Conservation (phyloP, 2,329 filamentous ascomycete genomes). For the Neoscytalidium dimidiatum region DNA sequence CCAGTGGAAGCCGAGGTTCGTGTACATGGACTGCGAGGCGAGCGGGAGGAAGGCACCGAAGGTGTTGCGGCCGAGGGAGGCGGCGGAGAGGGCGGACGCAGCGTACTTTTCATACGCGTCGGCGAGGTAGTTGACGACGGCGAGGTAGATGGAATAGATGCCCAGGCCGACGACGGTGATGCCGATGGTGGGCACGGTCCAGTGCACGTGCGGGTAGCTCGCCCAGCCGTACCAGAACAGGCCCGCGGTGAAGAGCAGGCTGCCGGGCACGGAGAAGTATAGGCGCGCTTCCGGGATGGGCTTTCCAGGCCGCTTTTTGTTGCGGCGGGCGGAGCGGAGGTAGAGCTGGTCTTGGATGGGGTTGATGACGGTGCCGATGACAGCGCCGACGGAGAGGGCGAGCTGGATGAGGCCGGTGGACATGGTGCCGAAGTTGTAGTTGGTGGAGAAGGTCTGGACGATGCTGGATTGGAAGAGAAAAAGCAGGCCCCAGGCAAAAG, state of each 20-base stretch:
- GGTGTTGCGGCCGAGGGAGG: constrained; percentile 48
- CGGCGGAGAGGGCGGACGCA: constrained; percentile 45
- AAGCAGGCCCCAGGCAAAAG: constrained; percentile 47
- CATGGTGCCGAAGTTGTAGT: constrained; percentile 37
- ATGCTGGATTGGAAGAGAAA: constrained; percentile 46
- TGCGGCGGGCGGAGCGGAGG: constrained; percentile 32
- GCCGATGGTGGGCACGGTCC: constrained; percentile 31
- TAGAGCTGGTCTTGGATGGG: constrained; percentile 39
- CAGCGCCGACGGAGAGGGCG: constrained; percentile 44
- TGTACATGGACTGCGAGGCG: constrained; percentile 43
- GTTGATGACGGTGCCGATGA: constrained; percentile 44
- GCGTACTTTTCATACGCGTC: constrained; percentile 53
- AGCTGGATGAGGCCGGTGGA: constrained; percentile 44
- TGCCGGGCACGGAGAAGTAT: constrained; percentile 45
- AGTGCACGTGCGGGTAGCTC: constrained; percentile 24
- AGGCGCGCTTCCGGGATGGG: constrained; percentile 47
- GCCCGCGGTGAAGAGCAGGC: constrained; percentile 36
- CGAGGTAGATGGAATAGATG: constrained; percentile 45
- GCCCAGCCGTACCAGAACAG: constrained; percentile 34
- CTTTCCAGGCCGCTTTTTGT: constrained; percentile 39
- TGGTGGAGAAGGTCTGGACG: constrained; percentile 41
- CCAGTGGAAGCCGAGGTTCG: constrained; percentile 45
- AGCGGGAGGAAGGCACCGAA: constrained; percentile 52
- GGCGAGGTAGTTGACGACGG: constrained; percentile 51
- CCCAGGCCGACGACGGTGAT: constrained; percentile 30